Base-by-base conservation (phyloP, 208 protist species). In the Zelonia costaricensis region DNA sequence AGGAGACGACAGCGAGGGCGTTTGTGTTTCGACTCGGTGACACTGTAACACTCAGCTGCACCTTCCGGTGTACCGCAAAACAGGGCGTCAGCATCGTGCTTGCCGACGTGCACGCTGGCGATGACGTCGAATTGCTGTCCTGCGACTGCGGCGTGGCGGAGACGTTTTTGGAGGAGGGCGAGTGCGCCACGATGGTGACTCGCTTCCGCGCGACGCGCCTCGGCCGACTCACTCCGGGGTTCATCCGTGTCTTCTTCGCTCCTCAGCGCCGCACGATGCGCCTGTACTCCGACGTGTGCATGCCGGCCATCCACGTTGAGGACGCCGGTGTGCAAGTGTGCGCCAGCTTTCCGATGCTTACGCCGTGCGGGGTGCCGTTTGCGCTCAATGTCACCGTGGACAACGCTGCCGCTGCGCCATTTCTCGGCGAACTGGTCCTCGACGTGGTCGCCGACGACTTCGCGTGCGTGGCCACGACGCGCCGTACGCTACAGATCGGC, bases 171-270 rank as follows among this genome's bases (percentile, higher is more conserved):
- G 81, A 86, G 16, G 72, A 86, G 46, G 65, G 75, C n/a, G 85
- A 91, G 68, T 62, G 49, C 15, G 74, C 80, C 9, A 86, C 78
- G 10, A 57, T 91, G 40, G 57, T 74, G 39, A 51, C 71, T 4
- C 78, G 67, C 36, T 49, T 91, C 45, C 43, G 62, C 39, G 53
- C 69, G 10, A 40, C 53, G 39, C 44, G 57, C 33, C 38, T 45
- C 9, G 79, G 82, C 8, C 60, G 38, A 18, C 42, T 78, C 48
- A 62, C 66, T 27, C 63, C 76, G 35, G 85, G 85, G 8, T 82
- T 91, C 46, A 20, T 91, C 33, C 72, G 79, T n/a, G 60, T 91
- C 20, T 13, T 79, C 43, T 74, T 88, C 46, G 40, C 64, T 6
- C 74, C 76, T 15, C 47, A 59, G 27, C 44, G 48, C 33, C 48